These are phyloP conservation scores for Penicillium sp. DNA, from an alignment of 2,329 filamentous ascomycete species.

Conservation along the genomic window DNA sequence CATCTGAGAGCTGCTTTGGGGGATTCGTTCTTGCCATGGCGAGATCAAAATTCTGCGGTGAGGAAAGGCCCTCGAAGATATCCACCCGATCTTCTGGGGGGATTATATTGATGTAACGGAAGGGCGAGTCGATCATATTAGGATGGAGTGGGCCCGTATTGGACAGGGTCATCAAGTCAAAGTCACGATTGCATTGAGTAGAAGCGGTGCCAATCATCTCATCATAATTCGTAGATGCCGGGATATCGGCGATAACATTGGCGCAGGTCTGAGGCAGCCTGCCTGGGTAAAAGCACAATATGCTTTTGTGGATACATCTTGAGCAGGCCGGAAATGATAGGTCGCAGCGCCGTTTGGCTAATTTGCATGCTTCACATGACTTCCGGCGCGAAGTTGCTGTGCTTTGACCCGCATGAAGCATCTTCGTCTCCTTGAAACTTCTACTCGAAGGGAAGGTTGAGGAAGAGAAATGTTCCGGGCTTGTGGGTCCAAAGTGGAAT, in stretches of 20 bases:
- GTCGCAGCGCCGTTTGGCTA: constrained; percentile 58
- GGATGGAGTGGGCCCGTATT: background rate
- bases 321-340: constrained; percentile 52
- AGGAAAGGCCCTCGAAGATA: background rate
- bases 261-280: constrained; percentile 16
- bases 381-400: constrained; percentile 46
- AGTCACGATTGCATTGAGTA: background rate
- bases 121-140: background rate
- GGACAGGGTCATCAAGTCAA: background rate
- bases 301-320: constrained; percentile 50
- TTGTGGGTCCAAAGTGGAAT: background rate
- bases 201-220: background rate
- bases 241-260: background rate
- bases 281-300: constrained; percentile 50
- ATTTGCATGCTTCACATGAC: constrained; percentile 57
- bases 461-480: background rate
- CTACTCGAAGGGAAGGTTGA: background rate
- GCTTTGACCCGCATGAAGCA: constrained; percentile 24
- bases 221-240: background rate
- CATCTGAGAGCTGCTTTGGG: constrained; percentile 17
- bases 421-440: background rate
- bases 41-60: background rate
- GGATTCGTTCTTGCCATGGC: constrained; percentile 7
- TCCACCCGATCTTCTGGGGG: background rate
- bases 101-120: background rate